Percentiles rank a stretch among this genome's conserved stretches.
Conservation (phyloP, 768 basidiomycete genomes). For the Pisolithus sp. region DNA sequence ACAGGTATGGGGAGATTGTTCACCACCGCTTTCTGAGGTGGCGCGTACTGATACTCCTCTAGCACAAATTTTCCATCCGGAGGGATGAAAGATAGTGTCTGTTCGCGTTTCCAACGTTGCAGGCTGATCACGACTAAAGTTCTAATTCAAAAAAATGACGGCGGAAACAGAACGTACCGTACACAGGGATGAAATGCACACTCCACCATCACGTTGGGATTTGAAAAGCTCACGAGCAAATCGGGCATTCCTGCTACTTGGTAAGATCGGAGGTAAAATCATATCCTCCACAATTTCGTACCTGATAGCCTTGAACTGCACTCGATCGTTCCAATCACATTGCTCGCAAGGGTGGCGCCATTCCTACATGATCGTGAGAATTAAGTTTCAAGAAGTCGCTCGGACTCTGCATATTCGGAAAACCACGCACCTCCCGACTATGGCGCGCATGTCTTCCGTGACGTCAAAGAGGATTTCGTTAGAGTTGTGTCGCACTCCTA, state of each 20-base stretch:
- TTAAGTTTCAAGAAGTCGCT: background rate
- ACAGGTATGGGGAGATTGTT: conserved; percentile 49
- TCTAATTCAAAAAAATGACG: background rate
- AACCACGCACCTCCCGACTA: conserved; percentile 23
- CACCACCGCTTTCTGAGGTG: conserved; percentile 28
- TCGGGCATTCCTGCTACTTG: conserved; percentile 73
- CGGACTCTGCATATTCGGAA: background rate
- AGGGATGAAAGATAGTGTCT: conserved; percentile 81
- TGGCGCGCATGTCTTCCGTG: conserved; percentile 66
- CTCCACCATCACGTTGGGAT: conserved; percentile 65
- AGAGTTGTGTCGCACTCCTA: conserved; percentile 72
- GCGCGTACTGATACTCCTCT: conserved; percentile 71
- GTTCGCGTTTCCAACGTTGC: conserved; percentile 72
- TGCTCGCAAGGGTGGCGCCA: conserved; percentile 59
- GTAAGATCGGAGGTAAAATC: background rate
- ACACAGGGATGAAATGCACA: conserved; percentile 92
- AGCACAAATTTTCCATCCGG: conserved; percentile 87
- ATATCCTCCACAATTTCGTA: conserved; percentile 20
- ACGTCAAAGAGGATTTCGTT: conserved; percentile 96
- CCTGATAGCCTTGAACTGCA: conserved; percentile 74
- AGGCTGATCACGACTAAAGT: conserved; percentile 41
- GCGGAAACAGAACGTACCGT: conserved; percentile 40
- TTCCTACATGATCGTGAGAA: conserved; percentile 36
- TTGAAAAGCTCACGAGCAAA: conserved; percentile 68
- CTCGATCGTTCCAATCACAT: conserved; percentile 72